Base-by-base conservation (phyloP, 495 filamentous ascomycete genomes). In the Xylaria acuta region DNA sequence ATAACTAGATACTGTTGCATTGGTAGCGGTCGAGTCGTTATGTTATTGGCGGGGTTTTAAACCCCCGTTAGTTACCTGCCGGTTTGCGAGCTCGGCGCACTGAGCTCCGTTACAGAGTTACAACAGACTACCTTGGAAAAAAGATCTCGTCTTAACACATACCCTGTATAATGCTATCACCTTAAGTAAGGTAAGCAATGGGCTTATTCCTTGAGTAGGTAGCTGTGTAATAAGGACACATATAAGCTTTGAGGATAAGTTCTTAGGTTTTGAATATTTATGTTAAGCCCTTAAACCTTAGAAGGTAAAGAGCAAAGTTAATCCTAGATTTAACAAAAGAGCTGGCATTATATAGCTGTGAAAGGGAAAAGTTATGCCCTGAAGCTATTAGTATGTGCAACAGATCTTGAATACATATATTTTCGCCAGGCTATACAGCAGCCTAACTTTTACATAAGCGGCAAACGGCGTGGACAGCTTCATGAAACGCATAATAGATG, bases 21-120 rank as follows among this genome's bases (percentile, higher is more conserved):
- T 38, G n/a, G n/a, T 25, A 12, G 7, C 30, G 4, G 8, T 62
- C 58, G 34, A 38, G 30, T 62, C 58, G 34, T 2, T 8, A 40
- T 34, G 20, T 12, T 38, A 62, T 62, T 62, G 58, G 58, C 36
- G 58, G 58, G 30, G 36, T 38, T 62, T 62, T 20, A 36, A 36
- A 40, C 58, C 34, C 58, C 58, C 32, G 58, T 32, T 56, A 30
- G 32, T 16, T 32, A 56, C 20, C 53, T 18, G 53, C 53, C 53
- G 12, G 53, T 56, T 56, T 56, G 5, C 12, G 51, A 2, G 4
- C 27, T 56, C 53, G 53, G 27, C 53, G 5, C 53, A 20, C 27
- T 53, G 27, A 56, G 25, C 27, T 56, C 53, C 27, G 53, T 30
- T 56, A 56, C 32, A 56, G 25, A 18, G 25, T 16, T 32, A 9